These are phyloP conservation scores for Seminavis robusta DNA, from an alignment of 108 stramenopile species.

Conservation along the genomic window DNA sequence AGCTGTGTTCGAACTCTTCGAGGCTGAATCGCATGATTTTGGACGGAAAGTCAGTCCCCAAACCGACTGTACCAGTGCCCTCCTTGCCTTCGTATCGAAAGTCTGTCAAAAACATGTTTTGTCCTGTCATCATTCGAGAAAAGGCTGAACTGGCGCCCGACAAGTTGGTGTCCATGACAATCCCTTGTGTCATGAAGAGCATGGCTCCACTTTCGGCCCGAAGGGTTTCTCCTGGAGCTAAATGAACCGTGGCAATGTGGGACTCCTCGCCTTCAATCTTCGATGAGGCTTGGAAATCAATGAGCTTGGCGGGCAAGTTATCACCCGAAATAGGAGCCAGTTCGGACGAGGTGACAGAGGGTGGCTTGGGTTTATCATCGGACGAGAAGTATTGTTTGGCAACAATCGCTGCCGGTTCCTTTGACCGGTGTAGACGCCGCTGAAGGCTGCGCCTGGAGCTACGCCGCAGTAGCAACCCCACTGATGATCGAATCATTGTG, in stretches of 20 bases:
- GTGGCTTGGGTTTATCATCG: no score
- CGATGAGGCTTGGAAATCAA: conserved; percentile 70
- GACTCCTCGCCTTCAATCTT: conserved; percentile 87
- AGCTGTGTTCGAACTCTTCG: conserved; percentile 61
- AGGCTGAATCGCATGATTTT: conserved; percentile 75
- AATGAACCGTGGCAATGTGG: conserved; percentile 77
- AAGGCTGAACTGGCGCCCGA: conserved; percentile 22
- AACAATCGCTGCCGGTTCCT: no score
- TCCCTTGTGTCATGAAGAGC: conserved; percentile 23
- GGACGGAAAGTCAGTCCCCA: conserved; percentile 85
- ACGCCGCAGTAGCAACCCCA: no score
- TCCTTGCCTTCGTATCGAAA: conserved; percentile 50
- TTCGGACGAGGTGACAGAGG: no score
- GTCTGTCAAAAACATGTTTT: conserved; percentile 85
- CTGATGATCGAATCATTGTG: no score
- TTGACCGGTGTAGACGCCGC: no score
- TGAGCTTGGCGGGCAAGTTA: no score
- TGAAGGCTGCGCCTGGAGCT: no score
- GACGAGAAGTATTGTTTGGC: no score
- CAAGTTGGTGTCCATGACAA: conserved; percentile 39
- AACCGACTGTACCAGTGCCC: conserved; percentile 51
- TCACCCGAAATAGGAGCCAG: no score
- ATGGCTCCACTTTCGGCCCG: conserved; percentile 88
- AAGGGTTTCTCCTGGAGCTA: conserved; percentile 73
- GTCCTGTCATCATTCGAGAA: conserved; percentile 76